Conservation (phyloP, 1,139 yeast genomes). For the Yamadazyma diospyri region DNA sequence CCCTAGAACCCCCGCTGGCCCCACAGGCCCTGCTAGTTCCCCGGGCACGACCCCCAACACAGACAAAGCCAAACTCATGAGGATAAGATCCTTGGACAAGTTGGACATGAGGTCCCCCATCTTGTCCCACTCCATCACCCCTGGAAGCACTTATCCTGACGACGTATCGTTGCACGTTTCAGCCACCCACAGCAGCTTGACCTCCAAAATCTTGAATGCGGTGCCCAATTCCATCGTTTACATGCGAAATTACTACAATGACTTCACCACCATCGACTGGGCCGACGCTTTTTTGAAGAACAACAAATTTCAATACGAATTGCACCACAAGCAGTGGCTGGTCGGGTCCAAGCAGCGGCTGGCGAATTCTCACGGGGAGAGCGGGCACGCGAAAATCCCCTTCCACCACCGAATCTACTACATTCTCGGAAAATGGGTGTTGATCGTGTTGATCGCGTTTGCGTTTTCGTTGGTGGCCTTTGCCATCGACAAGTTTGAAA, state of each 20-base stretch:
- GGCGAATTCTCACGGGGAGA: constrained; percentile 1
- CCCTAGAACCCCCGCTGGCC: too few species aligned
- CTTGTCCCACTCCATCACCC: constrained; percentile 7
- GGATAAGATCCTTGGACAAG: constrained; percentile 23
- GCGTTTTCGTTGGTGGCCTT: constrained; percentile 50
- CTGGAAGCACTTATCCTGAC: constrained; percentile 8
- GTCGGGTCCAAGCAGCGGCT: constrained; percentile 1
- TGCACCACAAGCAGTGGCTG: constrained; percentile 23
- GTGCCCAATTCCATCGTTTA: constrained; percentile 20
- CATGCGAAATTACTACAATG: constrained; percentile 48
- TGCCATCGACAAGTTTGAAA: constrained; percentile 49
- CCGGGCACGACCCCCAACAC: background rate
- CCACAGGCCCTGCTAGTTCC: constrained; percentile 12
- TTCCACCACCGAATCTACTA: constrained; percentile 24
- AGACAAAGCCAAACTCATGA: constrained; percentile 8
- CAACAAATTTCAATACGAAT: constrained; percentile 41
- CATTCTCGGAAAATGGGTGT: constrained; percentile 43
- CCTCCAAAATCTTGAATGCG: constrained; percentile 17
- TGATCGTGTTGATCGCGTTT: constrained; percentile 48
- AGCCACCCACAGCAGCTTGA: constrained; percentile 18
- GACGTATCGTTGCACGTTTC: constrained; percentile 17
- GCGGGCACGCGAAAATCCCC: constrained; percentile 16
- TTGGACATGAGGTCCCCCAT: constrained; percentile 21
- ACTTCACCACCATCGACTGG: constrained; percentile 72
- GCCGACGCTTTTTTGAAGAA: constrained; percentile 49